Conservation (phyloP, 2,329 filamentous ascomycete genomes). For the Zymoseptoria passerinii region DNA sequence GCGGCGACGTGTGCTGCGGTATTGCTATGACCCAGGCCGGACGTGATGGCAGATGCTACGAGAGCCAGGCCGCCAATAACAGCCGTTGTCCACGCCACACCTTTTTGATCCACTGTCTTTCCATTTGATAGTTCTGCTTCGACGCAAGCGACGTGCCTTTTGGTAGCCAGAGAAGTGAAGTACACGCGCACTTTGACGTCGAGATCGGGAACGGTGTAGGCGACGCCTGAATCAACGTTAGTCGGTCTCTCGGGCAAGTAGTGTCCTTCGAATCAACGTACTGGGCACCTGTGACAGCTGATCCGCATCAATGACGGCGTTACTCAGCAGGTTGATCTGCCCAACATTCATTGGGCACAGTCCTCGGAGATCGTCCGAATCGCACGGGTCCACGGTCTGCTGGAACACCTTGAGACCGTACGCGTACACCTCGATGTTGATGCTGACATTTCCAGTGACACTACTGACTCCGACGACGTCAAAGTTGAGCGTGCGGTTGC, state of each 20-base stretch:
- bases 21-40: conserved; percentile 84
- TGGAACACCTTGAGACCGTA: conserved; percentile 72
- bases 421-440: conserved; percentile 66
- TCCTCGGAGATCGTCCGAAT: conserved; percentile 55
- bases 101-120: conserved; percentile 81
- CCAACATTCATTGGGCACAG: conserved; percentile 88
- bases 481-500: conserved; percentile 64
- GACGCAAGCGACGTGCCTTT: conserved; percentile 68
- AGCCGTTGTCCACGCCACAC: conserved; percentile 83
- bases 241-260: conserved; percentile 1
- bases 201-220: conserved; percentile 82
- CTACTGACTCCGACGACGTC: conserved; percentile 75
- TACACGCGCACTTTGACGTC: conserved; percentile 77
- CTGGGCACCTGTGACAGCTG: conserved; percentile 61
- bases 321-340: conserved; percentile 68
- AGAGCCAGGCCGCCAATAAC: conserved; percentile 79
- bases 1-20: conserved; percentile 90
- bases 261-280: conserved; percentile 25
- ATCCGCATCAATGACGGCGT: conserved; percentile 49
- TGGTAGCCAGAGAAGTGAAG: conserved; percentile 62
- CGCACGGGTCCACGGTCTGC: conserved; percentile 67
- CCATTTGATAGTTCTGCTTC: conserved; percentile 84
- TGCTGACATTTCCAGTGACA: conserved; percentile 72
- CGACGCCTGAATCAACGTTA: conserved; percentile 49
- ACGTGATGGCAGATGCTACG: conserved; percentile 77